These are phyloP conservation scores for Medicago arabica DNA, from an alignment of 306 rosid species.

Conservation along the genomic window DNA sequence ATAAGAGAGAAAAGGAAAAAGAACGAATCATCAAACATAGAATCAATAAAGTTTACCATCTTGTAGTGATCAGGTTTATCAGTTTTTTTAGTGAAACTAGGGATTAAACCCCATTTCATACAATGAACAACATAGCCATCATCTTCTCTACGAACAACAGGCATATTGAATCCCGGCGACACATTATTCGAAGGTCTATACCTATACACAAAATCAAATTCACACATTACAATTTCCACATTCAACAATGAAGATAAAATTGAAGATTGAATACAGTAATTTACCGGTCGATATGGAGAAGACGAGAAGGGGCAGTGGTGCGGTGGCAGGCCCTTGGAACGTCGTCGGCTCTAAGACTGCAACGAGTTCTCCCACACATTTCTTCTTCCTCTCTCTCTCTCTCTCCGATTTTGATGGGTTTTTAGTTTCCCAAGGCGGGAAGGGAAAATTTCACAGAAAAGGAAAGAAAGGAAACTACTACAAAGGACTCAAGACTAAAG, in stretches of 20 bases:
- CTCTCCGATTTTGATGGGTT: background rate
- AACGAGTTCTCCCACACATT: conserved; percentile 89
- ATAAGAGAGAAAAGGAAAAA: background rate
- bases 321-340: conserved; percentile 74
- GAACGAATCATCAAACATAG: background rate
- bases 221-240: conserved; percentile 1
- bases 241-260: background rate
- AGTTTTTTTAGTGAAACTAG: conserved; percentile 85
- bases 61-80: conserved; percentile 83
- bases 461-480: no score
- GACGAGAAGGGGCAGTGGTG: conserved; percentile 46
- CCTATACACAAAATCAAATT: conserved; percentile 45
- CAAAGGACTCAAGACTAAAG: no score
- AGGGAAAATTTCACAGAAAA: background rate
- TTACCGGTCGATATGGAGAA: conserved; percentile 68
- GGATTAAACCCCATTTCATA: conserved; percentile 95
- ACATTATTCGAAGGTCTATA: conserved; percentile 74
- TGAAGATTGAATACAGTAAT: background rate
- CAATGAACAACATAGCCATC: conserved; percentile 66
- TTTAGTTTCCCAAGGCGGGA: conserved; percentile 45
- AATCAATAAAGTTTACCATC: conserved; percentile 56
- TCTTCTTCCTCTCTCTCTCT: background rate
- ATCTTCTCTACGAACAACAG: conserved; percentile 80
- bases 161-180: conserved; percentile 72
- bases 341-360: conserved; percentile 71